Conservation (phyloP, 1,284 basidiomycete species). For the Marasmius tenuissimus region DNA sequence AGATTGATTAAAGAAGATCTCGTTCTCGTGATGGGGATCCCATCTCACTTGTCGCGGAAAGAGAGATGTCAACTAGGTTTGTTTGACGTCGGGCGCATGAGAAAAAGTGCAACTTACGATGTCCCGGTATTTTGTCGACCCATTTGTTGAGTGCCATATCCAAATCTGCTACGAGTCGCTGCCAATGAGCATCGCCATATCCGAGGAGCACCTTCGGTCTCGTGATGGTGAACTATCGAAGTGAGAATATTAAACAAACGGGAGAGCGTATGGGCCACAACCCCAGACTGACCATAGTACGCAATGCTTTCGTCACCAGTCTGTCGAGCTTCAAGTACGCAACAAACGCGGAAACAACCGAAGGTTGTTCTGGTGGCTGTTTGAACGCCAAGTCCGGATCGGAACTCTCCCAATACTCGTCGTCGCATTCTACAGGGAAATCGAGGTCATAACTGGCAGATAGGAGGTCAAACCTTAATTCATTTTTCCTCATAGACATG, state of each 20-base stretch:
- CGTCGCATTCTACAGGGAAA: slow-evolving; percentile 70
- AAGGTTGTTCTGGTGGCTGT: slow-evolving; percentile 58
- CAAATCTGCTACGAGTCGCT: neutral
- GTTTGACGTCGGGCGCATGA: neutral
- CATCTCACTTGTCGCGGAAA: slow-evolving; percentile 52
- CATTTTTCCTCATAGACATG: neutral
- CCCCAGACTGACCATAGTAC: slow-evolving; percentile 58
- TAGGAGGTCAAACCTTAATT: neutral
- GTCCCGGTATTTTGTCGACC: neutral
- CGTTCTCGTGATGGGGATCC: slow-evolving; percentile 67
- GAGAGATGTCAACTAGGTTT: neutral
- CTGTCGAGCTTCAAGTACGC: slow-evolving; percentile 61
- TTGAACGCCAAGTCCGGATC: slow-evolving; percentile 51
- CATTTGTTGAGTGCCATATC: neutral
- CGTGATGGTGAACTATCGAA: neutral
- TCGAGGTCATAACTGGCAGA: slow-evolving; percentile 68
- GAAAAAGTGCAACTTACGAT: neutral
- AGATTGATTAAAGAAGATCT: slow-evolving; percentile 69
- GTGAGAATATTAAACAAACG: neutral
- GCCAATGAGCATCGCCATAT: neutral
- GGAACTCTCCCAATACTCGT: slow-evolving; percentile 72
- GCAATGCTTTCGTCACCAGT: slow-evolving; percentile 63
- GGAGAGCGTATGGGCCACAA: neutral
- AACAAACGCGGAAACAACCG: slow-evolving; percentile 54
- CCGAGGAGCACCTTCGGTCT: neutral